Percentiles rank a stretch among this genome's conserved stretches.
Evolutionary conservation across 805 yeast genomes (phyloP).

Genomic region (Scheffersomyces lignosus): DNA sequence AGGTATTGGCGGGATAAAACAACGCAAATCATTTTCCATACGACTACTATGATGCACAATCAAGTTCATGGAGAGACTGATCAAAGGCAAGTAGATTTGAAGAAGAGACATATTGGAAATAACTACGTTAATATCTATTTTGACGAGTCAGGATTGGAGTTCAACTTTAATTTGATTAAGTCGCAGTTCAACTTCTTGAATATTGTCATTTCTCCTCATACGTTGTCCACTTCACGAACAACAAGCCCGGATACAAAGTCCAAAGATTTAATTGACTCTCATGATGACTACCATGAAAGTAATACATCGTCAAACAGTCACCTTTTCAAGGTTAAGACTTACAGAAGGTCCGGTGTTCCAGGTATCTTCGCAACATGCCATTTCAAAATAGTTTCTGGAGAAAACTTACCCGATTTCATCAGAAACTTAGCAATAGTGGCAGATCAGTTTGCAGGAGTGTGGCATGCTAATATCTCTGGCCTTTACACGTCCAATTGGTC

Average conservation of each 20-base stretch:
- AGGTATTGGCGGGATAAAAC: slow-evolving; percentile 70
- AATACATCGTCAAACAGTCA: slow-evolving; percentile 11
- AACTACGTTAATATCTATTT: slow-evolving; percentile 78
- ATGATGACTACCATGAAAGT: slow-evolving; percentile 2
- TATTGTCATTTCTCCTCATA: slow-evolving; percentile 71
- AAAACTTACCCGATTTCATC: slow-evolving; percentile 60
- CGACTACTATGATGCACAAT: slow-evolving; percentile 80
- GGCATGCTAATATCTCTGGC: slow-evolving; percentile 56
- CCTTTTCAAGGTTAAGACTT: slow-evolving; percentile 62
- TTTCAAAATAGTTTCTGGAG: slow-evolving; percentile 64
- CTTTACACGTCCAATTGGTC: slow-evolving; percentile 65
- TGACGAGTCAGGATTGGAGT: slow-evolving; percentile 67
- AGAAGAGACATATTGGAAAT: slow-evolving; percentile 87
- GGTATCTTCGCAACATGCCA: slow-evolving; percentile 76
- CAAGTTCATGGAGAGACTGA: slow-evolving; percentile 31
- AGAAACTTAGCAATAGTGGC: slow-evolving; percentile 67
- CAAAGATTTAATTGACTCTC: slow-evolving; percentile 4
- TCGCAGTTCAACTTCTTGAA: slow-evolving; percentile 84
- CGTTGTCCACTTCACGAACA: slow-evolving; percentile 10
- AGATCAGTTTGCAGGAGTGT: slow-evolving; percentile 69
- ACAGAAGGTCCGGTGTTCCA: slow-evolving; percentile 68
- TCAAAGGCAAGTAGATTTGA: slow-evolving; percentile 41
- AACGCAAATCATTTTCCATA: slow-evolving; percentile 72
- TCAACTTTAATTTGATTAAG: slow-evolving; percentile 67
- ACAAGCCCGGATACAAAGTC: neutral